A percentile compares a stretch with the other conserved stretches of the same genome.
These are phyloP conservation scores for Naganishia liquefaciens DNA, from an alignment of 1,284 basidiomycete genomes.

Conservation along the genomic window DNA sequence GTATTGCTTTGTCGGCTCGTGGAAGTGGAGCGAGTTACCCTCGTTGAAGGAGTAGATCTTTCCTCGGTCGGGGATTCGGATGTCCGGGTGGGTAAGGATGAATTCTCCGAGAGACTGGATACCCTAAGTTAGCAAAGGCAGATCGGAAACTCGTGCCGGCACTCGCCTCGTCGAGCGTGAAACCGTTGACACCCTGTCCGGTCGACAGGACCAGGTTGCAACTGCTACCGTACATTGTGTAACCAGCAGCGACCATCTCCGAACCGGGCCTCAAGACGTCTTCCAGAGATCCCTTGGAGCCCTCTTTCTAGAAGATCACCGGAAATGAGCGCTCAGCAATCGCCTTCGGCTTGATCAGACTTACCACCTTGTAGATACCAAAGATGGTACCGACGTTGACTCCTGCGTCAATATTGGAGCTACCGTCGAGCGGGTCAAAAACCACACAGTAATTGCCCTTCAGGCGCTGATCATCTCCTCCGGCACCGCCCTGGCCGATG, in stretches of 20 bases:
- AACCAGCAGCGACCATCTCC: constrained; percentile 98
- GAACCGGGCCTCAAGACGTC: constrained; percentile 92
- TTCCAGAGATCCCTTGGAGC: constrained; percentile 71
- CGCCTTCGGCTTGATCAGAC: constrained; percentile 52
- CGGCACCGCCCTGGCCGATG: constrained; percentile 69
- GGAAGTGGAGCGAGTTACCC: constrained; percentile 92
- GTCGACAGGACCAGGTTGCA: constrained; percentile 96
- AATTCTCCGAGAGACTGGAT: constrained; percentile 83
- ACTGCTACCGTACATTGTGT: constrained; percentile 98
- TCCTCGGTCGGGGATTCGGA: constrained; percentile 87
- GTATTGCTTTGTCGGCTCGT: constrained; percentile 79
- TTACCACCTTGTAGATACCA: constrained; percentile 82
- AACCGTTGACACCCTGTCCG: constrained; percentile 95
- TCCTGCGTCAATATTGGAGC: constrained; percentile 99
- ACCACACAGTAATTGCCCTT: constrained; percentile 91
- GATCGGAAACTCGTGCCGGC: background rate
- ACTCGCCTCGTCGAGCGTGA: constrained; percentile 83
- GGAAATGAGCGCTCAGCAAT: background rate
- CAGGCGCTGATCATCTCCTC: constrained; percentile 39
- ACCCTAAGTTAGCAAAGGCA: constrained; percentile 2
- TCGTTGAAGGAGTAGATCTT: constrained; percentile 99
- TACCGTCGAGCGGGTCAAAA: constrained; percentile 97
- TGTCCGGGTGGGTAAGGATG: constrained; percentile 97
- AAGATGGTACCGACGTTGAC: constrained; percentile 99
- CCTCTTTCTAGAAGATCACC: constrained; percentile 61